Evolutionary conservation across 768 basidiomycete species (phyloP).

Genomic region (Calvatia gigantea): DNA sequence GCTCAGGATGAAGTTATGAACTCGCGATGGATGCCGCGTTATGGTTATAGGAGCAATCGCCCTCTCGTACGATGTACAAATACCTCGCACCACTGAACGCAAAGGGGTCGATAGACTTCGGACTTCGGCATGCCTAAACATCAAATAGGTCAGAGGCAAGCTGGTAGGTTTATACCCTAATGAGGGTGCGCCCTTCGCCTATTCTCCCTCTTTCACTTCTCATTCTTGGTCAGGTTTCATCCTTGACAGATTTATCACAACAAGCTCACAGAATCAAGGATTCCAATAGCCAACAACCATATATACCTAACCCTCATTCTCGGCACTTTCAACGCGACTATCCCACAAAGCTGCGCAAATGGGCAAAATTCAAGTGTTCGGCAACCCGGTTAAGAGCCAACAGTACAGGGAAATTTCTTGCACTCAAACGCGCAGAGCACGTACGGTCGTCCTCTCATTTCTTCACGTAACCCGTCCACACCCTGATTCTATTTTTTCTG

Average conservation of each 20-base stretch:
- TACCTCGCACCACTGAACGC: neutral
- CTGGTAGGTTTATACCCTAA: constrained; percentile 97
- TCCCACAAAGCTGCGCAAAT: constrained; percentile 88
- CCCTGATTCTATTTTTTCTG: neutral
- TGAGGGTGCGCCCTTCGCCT: constrained; percentile 56
- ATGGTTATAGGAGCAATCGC: constrained; percentile 68
- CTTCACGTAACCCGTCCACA: neutral
- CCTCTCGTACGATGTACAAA: neutral
- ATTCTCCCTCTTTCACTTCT: neutral
- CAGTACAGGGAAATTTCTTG: constrained; percentile 93
- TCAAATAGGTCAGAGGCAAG: constrained; percentile 99
- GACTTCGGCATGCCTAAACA: constrained; percentile 97
- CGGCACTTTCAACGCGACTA: neutral
- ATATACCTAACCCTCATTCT: constrained; percentile 23
- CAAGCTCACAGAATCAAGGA: constrained; percentile 96
- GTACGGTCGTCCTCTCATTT: constrained; percentile 35
- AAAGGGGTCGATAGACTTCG: constrained; percentile 92
- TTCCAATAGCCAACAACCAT: constrained; percentile 98
- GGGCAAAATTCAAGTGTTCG: constrained; percentile 99
- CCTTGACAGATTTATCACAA: constrained; percentile 91
- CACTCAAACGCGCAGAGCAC: constrained; percentile 93
- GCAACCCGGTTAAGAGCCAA: constrained; percentile 95
- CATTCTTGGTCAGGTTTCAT: constrained; percentile 71
- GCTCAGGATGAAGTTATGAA: constrained; percentile 94
- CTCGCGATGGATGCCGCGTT: constrained; percentile 97